Evolutionary conservation across 2,329 filamentous ascomycete genomes (phyloP).

Genomic region (Dactylellina cionopaga): DNA sequence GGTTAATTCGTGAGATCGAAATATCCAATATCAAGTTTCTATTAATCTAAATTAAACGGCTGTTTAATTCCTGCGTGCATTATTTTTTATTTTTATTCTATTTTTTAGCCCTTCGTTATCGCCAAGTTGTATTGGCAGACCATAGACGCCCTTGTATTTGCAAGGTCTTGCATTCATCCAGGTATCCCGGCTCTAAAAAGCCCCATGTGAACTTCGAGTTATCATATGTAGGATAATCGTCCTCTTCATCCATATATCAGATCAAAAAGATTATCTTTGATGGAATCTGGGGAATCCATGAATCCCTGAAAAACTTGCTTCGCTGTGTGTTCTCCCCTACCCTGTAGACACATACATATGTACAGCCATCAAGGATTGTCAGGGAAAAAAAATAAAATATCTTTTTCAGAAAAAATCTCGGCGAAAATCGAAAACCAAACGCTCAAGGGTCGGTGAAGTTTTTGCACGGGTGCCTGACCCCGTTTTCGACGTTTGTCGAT

Average conservation of each 20-base stretch:
- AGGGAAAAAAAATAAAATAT: background rate
- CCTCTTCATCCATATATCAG: slow-evolving; percentile 47
- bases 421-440: slow-evolving; percentile 29
- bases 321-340: too few relatives aligned
- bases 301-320: background rate
- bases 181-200: slow-evolving; percentile 21
- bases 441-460: background rate
- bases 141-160: slow-evolving; percentile 32
- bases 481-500: slow-evolving; percentile 39
- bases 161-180: slow-evolving; percentile 14
- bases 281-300: slow-evolving; percentile 49
- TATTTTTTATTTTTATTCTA: too few relatives aligned
- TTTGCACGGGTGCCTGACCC: slow-evolving; percentile 45
- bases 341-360: slow-evolving; percentile 14
- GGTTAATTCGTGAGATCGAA: slow-evolving; percentile 30
- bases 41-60: slow-evolving; percentile 30
- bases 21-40: slow-evolving; percentile 1
- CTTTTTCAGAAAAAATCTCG: too few relatives aligned
- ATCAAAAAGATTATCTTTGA: slow-evolving; percentile 25
- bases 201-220: too few relatives aligned
- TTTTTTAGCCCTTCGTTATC: slow-evolving; percentile 21
- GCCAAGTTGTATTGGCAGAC: slow-evolving; percentile 49
- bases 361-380: slow-evolving; percentile 17
- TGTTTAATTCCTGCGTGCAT: slow-evolving; percentile 1
- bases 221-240: slow-evolving; percentile 4